These are phyloP conservation scores for Discostella stelligera DNA, from an alignment of 352 stramenopile species.

Conservation along the genomic window DNA sequence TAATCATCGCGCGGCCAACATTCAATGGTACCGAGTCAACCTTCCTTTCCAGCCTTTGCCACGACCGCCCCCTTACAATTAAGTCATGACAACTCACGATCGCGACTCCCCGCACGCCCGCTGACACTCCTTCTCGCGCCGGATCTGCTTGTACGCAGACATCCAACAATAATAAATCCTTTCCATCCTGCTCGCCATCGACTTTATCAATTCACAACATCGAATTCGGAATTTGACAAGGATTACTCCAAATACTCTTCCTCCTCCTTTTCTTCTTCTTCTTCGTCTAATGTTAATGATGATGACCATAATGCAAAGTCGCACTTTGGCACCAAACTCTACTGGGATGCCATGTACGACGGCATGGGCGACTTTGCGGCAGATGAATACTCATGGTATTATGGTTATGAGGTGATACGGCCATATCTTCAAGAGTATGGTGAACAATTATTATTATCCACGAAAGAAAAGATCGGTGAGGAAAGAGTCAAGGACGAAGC, in stretches of 20 bases:
- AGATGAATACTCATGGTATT: conserved; percentile 79
- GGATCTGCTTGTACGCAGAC: not conserved
- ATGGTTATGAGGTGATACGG: conserved; percentile 60
- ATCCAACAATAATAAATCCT: not conserved
- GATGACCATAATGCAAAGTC: conserved; percentile 49
- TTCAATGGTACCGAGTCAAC: not conserved
- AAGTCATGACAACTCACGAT: not conserved
- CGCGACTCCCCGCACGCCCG: not conserved
- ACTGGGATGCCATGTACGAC: conserved; percentile 75
- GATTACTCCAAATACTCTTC: conserved; percentile 25
- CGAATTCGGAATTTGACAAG: conserved; percentile 37
- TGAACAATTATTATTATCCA: not conserved
- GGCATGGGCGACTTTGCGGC: conserved; percentile 70
- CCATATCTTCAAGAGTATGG: conserved; percentile 50
- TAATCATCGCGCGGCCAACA: not conserved
- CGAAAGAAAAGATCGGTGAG: not conserved
- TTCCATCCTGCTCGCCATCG: not conserved
- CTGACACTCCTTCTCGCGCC: too few species aligned
- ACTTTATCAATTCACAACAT: conserved; percentile 31
- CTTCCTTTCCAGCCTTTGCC: not conserved
- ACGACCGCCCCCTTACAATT: not conserved
- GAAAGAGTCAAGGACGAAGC: not conserved
- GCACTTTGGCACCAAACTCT: conserved; percentile 67
- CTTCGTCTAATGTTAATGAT: conserved; percentile 17
- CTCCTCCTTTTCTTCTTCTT: too few species aligned